Conservation (phyloP, 352 stramenopile species). For the Pythium grandisporangium region DNA sequence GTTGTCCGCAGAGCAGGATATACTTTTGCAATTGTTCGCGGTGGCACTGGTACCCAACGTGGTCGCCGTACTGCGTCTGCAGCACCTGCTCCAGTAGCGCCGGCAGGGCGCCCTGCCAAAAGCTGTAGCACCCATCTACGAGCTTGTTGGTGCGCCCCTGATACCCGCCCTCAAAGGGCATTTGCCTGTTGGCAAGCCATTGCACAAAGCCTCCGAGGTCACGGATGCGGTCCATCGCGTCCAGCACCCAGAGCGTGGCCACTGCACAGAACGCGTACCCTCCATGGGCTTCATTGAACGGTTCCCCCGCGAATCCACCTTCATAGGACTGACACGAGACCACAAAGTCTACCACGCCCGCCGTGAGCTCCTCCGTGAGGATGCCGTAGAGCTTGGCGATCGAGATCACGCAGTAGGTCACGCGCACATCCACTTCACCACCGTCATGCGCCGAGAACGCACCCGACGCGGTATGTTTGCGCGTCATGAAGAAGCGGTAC, state of each 20-base stretch:
- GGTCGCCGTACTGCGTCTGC: conserved; percentile 17
- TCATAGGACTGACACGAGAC: conserved; percentile 96
- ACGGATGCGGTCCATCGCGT: conserved; percentile 37
- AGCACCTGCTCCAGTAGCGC: conserved; percentile 64
- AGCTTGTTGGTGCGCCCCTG: conserved; percentile 98
- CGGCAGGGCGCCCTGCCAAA: conserved; percentile 94
- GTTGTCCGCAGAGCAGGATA: conserved; percentile 92
- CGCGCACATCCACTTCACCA: conserved; percentile 94
- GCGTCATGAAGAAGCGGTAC: conserved; percentile 85
- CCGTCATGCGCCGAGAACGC: conserved; percentile 97
- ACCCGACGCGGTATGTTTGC: conserved; percentile 77
- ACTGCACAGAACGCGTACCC: conserved; percentile 98
- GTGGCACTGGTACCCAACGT: conserved; percentile 66
- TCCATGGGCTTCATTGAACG: conserved; percentile 95
- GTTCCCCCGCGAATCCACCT: conserved; percentile 91
- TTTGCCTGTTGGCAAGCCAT: conserved; percentile 93
- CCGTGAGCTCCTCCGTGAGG: conserved; percentile 80
- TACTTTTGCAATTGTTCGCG: conserved; percentile 83
- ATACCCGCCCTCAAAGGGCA: conserved; percentile 88
- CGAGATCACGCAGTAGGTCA: conserved; percentile 96
- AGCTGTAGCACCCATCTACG: conserved; percentile 99
- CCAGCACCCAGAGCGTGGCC: conserved; percentile 90
- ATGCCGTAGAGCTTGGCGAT: conserved; percentile 91
- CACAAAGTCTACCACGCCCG: conserved; percentile 73
- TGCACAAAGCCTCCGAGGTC: conserved; percentile 48